A percentile compares a stretch with the other conserved stretches of the same genome.
Evolutionary conservation across 2,329 filamentous ascomycete species (phyloP).

Genomic region (Sarocladium oryzae): DNA sequence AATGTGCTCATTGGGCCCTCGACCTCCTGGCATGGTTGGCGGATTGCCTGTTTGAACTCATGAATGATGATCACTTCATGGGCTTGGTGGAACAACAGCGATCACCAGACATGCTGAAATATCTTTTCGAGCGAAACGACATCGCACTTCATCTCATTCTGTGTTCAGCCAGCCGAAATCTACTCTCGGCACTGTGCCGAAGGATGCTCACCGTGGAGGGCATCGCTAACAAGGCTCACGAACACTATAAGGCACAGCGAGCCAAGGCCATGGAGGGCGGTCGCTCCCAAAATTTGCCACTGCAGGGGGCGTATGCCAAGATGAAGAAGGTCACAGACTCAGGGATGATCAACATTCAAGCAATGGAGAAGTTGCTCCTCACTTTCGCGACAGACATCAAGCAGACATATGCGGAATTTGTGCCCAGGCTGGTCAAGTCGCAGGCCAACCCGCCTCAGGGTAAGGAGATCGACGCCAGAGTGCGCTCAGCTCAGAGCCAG

Average conservation of each 20-base stretch:
- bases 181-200: constrained; percentile 63
- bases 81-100: constrained; percentile 40
- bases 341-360: constrained; percentile 49
- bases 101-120: constrained; percentile 41
- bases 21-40: constrained; percentile 60
- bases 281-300: constrained; percentile 37
- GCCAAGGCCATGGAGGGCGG: background rate
- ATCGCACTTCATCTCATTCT: constrained; percentile 59
- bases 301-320: constrained; percentile 51
- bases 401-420: constrained; percentile 40
- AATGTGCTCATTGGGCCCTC: constrained; percentile 72
- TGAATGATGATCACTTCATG: constrained; percentile 45
- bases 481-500: constrained; percentile 41
- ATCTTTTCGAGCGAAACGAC: constrained; percentile 49
- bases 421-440: constrained; percentile 39
- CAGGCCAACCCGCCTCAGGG: constrained; percentile 37
- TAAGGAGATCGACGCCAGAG: constrained; percentile 35
- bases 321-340: constrained; percentile 45
- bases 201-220: constrained; percentile 52
- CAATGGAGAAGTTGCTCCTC: constrained; percentile 57
- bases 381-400: constrained; percentile 42
- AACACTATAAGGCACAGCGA: constrained; percentile 1
- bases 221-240: constrained; percentile 36
- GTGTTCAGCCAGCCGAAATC: constrained; percentile 66
- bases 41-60: constrained; percentile 52